phyloP scores from a whole-genome alignment of 306 rosid species.

The Amphicarpaea edgeworthii region DNA sequence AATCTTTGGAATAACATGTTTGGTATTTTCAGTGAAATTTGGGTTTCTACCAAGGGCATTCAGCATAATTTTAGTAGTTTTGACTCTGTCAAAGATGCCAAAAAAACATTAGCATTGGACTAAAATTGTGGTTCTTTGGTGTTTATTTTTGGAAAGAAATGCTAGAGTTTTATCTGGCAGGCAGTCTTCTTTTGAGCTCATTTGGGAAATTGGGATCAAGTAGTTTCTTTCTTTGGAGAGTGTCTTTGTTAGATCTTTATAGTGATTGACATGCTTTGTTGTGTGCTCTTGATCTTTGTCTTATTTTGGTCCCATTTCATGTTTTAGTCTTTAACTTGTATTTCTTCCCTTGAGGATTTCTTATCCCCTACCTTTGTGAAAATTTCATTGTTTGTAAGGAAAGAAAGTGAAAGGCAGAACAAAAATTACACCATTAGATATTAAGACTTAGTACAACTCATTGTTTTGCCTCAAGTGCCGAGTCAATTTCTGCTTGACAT shows the following conservation, averaged over 20 bases:
- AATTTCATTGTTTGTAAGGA: neutral
- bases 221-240: neutral
- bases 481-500: constrained; percentile 1
- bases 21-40: neutral
- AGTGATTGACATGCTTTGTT: neutral
- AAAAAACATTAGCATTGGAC: neutral
- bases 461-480: neutral
- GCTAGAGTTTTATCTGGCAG: neutral
- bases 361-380: neutral
- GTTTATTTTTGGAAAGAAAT: neutral
- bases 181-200: neutral
- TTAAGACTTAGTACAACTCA: neutral
- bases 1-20: neutral
- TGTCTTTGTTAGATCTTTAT: neutral
- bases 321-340: neutral
- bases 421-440: neutral
- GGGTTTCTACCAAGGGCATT: neutral
- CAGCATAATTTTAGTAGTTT: neutral
- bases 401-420: neutral
- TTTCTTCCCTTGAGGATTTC: neutral
- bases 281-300: neutral
- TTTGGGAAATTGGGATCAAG: too few species aligned
- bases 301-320: neutral
- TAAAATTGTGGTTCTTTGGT: constrained; percentile 4
- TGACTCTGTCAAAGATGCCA: neutral